phyloP scores from a whole-genome alignment of 2,329 filamentous ascomycete species.

The Botryotinia globosa region DNA sequence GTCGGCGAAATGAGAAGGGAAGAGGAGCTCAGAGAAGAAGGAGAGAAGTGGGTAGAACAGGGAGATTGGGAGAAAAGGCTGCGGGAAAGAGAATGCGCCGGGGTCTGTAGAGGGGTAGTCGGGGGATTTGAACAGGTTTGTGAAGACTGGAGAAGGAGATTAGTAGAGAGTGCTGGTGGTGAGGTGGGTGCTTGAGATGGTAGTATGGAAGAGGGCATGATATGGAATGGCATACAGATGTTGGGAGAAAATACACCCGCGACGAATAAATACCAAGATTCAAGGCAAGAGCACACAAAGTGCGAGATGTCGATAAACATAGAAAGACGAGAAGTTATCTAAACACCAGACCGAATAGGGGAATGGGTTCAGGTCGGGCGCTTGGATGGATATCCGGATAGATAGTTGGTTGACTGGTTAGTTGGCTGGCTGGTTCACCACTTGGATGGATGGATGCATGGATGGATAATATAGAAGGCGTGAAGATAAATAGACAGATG shows the following conservation, averaged over 20 bases:
- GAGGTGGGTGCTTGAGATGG: conserved; percentile 22
- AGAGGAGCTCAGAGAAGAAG: conserved; percentile 77
- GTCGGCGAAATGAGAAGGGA: conserved; percentile 83
- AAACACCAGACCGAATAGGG: not conserved
- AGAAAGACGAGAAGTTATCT: not conserved
- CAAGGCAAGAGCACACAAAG: not conserved
- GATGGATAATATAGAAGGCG: conserved; percentile 6
- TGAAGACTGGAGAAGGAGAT: conserved; percentile 74
- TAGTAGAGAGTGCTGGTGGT: conserved; percentile 57
- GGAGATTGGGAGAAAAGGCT: conserved; percentile 82
- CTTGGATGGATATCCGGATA: conserved; percentile 10
- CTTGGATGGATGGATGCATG: not conserved
- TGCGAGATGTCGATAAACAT: not conserved
- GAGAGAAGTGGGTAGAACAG: conserved; percentile 73
- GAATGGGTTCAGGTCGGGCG: not conserved
- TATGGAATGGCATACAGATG: not conserved
- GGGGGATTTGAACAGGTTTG: conserved; percentile 91
- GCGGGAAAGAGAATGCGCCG: conserved; percentile 73
- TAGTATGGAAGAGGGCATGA: not conserved
- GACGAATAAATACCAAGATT: not conserved
- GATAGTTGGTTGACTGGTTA: not conserved
- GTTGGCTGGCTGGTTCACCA: not conserved
- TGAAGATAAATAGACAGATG: not conserved
- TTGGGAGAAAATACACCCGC: not conserved
- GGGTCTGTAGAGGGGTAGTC: conserved; percentile 82